Conservation (phyloP, 768 basidiomycete genomes). For the Ramaria rubella region DNA sequence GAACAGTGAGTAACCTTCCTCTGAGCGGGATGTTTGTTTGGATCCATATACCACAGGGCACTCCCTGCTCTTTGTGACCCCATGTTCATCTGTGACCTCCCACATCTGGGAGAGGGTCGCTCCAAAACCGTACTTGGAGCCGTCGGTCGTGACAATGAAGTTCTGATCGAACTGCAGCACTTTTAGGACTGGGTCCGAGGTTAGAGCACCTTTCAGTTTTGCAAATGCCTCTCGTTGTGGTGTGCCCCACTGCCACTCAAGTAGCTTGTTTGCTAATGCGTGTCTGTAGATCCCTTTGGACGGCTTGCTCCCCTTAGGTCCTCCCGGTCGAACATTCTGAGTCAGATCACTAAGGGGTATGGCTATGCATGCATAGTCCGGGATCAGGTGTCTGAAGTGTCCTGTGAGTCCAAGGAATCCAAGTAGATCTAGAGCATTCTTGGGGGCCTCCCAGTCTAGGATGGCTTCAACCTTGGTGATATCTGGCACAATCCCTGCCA, state of each 20-base stretch:
- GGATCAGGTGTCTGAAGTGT: conserved; percentile 30
- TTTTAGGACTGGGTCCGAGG: conserved; percentile 8
- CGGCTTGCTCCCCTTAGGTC: conserved; percentile 10
- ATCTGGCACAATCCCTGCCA: background rate
- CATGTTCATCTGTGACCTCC: background rate
- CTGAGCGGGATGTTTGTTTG: conserved; percentile 4
- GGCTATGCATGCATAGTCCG: conserved; percentile 28
- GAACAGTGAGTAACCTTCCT: conserved; percentile 1
- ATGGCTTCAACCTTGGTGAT: conserved; percentile 31
- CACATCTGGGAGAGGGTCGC: conserved; percentile 5
- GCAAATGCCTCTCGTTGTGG: background rate
- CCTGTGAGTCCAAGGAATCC: conserved; percentile 32
- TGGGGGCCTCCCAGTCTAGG: conserved; percentile 27
- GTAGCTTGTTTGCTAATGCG: conserved; percentile 15
- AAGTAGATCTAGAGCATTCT: conserved; percentile 22
- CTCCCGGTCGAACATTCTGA: conserved; percentile 11
- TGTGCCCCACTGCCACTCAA: background rate
- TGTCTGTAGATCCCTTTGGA: conserved; percentile 22
- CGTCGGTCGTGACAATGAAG: conserved; percentile 14
- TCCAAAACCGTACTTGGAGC: conserved; percentile 6
- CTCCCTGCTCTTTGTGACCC: background rate
- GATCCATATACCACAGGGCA: conserved; percentile 1
- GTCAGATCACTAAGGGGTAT: conserved; percentile 28
- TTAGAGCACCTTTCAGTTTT: background rate
- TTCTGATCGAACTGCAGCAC: conserved; percentile 28